Conservation (phyloP, 345 rosid species). For the Populus tremula region DNA sequence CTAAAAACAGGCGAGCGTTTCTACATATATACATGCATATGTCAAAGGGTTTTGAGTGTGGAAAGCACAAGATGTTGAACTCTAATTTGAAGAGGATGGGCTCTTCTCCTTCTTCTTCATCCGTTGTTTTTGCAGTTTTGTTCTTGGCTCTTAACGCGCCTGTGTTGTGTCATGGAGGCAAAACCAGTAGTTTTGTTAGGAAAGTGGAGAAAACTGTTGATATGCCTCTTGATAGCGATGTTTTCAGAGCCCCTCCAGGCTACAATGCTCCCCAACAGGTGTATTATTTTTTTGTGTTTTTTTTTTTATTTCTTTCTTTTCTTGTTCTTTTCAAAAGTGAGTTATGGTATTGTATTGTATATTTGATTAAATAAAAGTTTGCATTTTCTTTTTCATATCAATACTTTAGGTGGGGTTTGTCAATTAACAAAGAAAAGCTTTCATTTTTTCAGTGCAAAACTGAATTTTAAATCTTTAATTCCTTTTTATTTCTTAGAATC, state of each 20-base stretch:
- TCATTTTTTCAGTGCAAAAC: not conserved
- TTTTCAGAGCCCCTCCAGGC: slow-evolving; percentile 61
- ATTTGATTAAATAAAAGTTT: not conserved
- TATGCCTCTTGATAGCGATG: slow-evolving; percentile 80
- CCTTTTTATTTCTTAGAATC: not conserved
- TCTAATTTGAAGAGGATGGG: not conserved
- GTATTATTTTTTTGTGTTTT: not conserved
- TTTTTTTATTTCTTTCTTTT: not conserved
- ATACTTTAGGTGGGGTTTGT: not conserved
- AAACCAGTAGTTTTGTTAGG: slow-evolving; percentile 61
- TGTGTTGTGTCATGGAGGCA: slow-evolving; percentile 58
- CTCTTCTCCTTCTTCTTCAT: slow-evolving; percentile 7
- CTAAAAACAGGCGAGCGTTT: not conserved
- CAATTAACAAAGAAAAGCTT: not conserved
- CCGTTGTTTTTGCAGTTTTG: slow-evolving; percentile 25
- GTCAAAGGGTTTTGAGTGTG: not conserved
- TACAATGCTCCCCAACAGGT: slow-evolving; percentile 96
- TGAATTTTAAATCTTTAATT: not conserved
- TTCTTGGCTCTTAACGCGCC: slow-evolving; percentile 40
- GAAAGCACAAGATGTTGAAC: not conserved
- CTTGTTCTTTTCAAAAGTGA: not conserved
- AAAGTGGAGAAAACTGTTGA: slow-evolving; percentile 47
- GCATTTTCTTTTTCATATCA: not conserved
- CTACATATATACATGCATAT: not conserved
- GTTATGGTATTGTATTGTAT: not conserved